phyloP scores from a whole-genome alignment of 768 basidiomycete species.

The Sporobolomyces phaffii region DNA sequence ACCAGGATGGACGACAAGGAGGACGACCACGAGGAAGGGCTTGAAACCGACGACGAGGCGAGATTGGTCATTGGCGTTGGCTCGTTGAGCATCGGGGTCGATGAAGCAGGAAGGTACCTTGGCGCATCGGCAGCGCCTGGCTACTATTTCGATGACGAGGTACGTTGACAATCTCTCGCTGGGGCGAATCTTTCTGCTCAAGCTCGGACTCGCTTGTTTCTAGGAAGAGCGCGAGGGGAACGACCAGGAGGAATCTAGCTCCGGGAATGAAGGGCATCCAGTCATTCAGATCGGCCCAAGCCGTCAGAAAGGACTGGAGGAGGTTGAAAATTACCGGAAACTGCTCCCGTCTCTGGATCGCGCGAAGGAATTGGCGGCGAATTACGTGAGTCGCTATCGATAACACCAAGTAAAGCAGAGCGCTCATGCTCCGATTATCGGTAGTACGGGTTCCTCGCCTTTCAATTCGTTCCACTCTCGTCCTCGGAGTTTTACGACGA shows the following conservation, averaged over 20 bases:
- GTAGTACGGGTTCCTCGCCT: slow-evolving; percentile 13
- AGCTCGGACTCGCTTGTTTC: no score
- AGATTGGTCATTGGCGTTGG: slow-evolving; percentile 20
- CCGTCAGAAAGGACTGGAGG: not conserved
- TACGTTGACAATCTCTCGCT: no score
- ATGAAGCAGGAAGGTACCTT: slow-evolving; percentile 17
- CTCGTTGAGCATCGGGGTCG: slow-evolving; percentile 12
- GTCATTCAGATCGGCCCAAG: slow-evolving; percentile 10
- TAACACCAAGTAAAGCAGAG: no score
- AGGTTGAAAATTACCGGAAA: slow-evolving; percentile 14
- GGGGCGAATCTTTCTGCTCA: not conserved
- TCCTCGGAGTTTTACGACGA: not conserved
- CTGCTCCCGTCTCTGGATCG: slow-evolving; percentile 8
- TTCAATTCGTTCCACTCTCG: slow-evolving; percentile 20
- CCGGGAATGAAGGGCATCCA: not conserved
- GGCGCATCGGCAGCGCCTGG: slow-evolving; percentile 13
- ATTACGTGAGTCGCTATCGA: slow-evolving; percentile 10
- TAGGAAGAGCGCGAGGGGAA: not conserved
- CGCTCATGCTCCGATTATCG: no score
- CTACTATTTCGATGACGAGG: slow-evolving; percentile 22
- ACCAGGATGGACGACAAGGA: not conserved
- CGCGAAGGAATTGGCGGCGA: not conserved
- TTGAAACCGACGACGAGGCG: not conserved
- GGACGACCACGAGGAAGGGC: not conserved
- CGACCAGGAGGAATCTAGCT: not conserved